These are phyloP conservation scores for Pholiota molesta DNA, from an alignment of 768 basidiomycete genomes.

Conservation along the genomic window DNA sequence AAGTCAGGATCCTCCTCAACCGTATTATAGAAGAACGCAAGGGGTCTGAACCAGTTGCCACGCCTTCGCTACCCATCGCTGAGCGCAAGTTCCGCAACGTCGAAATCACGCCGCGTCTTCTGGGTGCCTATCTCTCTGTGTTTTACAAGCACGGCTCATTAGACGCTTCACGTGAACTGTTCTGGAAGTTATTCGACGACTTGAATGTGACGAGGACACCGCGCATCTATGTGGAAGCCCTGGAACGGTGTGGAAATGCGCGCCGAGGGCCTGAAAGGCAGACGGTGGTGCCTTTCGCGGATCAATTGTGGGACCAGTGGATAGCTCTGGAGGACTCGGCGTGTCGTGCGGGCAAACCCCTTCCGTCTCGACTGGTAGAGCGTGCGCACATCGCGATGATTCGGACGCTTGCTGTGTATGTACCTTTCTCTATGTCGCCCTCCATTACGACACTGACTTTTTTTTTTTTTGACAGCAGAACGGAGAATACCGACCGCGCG, in stretches of 20 bases:
- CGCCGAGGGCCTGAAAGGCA: constrained; percentile 48
- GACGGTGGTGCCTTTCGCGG: constrained; percentile 53
- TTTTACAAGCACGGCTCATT: constrained; percentile 61
- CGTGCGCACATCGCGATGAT: constrained; percentile 71
- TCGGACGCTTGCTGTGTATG: constrained; percentile 64
- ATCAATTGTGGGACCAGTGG: constrained; percentile 74
- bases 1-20: constrained; percentile 67
- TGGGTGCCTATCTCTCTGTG: constrained; percentile 84
- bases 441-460: not conserved
- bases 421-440: not conserved
- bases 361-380: constrained; percentile 61
- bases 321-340: constrained; percentile 43
- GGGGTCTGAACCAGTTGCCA: constrained; percentile 1
- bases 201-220: constrained; percentile 49
- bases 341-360: constrained; percentile 27
- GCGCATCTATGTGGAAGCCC: constrained; percentile 61
- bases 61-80: constrained; percentile 12
- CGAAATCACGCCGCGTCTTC: constrained; percentile 56
- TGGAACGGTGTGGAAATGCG: constrained; percentile 63
- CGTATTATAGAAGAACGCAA: constrained; percentile 54
- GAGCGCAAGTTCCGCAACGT: constrained; percentile 58
- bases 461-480: constrained; percentile 34
- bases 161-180: constrained; percentile 48
- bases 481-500: constrained; percentile 52
- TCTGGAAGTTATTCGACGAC: constrained; percentile 51